Evolutionary conservation across 352 stramenopile species (phyloP).

Genomic region (Pythium apleroticum): DNA sequence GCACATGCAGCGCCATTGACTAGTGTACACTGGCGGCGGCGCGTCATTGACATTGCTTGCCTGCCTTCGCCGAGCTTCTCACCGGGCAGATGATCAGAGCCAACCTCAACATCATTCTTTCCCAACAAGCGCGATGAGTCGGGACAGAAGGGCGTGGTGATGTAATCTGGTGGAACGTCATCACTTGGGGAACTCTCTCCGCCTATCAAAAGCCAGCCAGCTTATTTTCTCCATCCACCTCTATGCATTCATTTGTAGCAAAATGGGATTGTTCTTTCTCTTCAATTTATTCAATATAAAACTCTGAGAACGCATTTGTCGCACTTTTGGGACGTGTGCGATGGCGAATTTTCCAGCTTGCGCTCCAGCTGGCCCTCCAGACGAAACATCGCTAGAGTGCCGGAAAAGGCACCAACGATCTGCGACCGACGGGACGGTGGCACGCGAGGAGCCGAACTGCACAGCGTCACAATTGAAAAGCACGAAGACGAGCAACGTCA

Average conservation of each 20-base stretch:
- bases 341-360: neutral
- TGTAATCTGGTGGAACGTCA: slow-evolving; percentile 4
- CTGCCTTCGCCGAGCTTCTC: neutral
- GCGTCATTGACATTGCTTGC: neutral
- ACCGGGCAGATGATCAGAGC: neutral
- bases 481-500: slow-evolving; percentile 3
- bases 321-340: slow-evolving; percentile 4
- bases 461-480: slow-evolving; percentile 17
- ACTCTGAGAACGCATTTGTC: slow-evolving; percentile 9
- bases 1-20: neutral
- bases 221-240: slow-evolving; percentile 5
- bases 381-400: neutral
- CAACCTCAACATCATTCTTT: neutral
- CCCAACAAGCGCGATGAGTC: neutral
- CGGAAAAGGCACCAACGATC: slow-evolving; percentile 1
- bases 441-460: neutral
- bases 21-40: neutral
- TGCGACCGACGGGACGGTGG: neutral
- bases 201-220: neutral
- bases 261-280: neutral
- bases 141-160: neutral
- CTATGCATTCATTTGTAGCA: neutral
- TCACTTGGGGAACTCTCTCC: neutral
- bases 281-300: too few species aligned
- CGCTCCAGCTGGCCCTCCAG: neutral